These are phyloP conservation scores for Helotiales sp. DNA, from an alignment of 2,329 filamentous ascomycete species.

Conservation along the genomic window DNA sequence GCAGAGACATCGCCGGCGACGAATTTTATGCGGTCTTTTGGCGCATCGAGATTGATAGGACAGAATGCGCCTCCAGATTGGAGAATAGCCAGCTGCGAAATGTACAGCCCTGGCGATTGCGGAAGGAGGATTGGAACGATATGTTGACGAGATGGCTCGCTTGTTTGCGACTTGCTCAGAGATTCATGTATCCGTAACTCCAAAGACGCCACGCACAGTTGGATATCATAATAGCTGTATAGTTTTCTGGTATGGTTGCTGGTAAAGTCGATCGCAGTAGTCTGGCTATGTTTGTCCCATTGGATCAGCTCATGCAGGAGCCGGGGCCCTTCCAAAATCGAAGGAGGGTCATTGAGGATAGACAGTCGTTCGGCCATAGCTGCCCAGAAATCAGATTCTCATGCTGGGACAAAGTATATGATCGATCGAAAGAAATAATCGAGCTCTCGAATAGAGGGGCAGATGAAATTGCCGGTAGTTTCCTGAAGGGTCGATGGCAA, in stretches of 20 bases:
- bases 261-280: conserved; percentile 68
- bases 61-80: conserved; percentile 87
- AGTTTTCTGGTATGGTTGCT: conserved; percentile 46
- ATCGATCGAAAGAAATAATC: background rate
- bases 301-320: conserved; percentile 69
- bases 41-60: conserved; percentile 79
- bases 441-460: background rate
- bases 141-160: conserved; percentile 42
- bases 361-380: conserved; percentile 49
- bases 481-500: background rate
- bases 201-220: conserved; percentile 48
- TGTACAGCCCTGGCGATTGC: conserved; percentile 78
- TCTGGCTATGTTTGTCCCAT: conserved; percentile 42
- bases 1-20: conserved; percentile 80
- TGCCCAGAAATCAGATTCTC: conserved; percentile 14
- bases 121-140: conserved; percentile 79
- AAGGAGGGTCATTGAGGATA: conserved; percentile 62
- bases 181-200: conserved; percentile 23
- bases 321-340: conserved; percentile 56
- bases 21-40: conserved; percentile 76
- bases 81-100: conserved; percentile 76
- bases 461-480: background rate
- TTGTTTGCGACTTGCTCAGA: background rate
- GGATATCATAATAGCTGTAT: conserved; percentile 43
- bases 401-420: conserved; percentile 5